Conservation (phyloP, 208 protist genomes). For the Acanthamoeba healyi region DNA sequence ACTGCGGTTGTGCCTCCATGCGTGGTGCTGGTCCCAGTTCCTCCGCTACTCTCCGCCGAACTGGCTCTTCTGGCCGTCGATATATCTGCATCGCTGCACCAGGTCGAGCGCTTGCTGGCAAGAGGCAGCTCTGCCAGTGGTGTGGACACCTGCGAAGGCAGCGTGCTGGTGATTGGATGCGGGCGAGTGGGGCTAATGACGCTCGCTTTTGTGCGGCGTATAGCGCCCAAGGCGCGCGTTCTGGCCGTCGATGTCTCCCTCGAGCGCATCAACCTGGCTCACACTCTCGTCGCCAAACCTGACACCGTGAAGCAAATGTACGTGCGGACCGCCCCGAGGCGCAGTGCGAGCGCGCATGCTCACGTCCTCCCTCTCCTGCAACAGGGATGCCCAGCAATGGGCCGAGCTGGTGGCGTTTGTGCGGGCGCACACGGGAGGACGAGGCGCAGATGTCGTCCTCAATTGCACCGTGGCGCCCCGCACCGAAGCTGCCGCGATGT, state of each 20-base stretch:
- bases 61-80: conserved; percentile 56
- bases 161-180: conserved; percentile 35
- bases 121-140: no score
- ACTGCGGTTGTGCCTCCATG: not conserved
- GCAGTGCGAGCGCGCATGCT: no score
- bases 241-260: conserved; percentile 25
- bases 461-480: conserved; percentile 21
- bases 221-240: not conserved
- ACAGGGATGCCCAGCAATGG: conserved; percentile 18
- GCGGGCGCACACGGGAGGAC: not conserved
- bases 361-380: not conserved
- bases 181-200: conserved; percentile 55
- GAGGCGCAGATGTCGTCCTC: conserved; percentile 55
- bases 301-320: conserved; percentile 54
- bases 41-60: not conserved
- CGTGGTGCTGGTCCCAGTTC: not conserved
- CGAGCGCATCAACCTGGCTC: conserved; percentile 15
- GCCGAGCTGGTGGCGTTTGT: conserved; percentile 8
- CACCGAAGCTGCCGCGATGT: not conserved
- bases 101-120: not conserved
- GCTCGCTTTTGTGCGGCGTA: not conserved
- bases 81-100: not conserved
- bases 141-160: not conserved
- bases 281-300: conserved; percentile 3
- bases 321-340: no score